A percentile compares a stretch with the other conserved stretches of the same genome.
These are phyloP conservation scores for Arthrobotrys megalospora DNA, from an alignment of 2,329 filamentous ascomycete species.

Conservation along the genomic window DNA sequence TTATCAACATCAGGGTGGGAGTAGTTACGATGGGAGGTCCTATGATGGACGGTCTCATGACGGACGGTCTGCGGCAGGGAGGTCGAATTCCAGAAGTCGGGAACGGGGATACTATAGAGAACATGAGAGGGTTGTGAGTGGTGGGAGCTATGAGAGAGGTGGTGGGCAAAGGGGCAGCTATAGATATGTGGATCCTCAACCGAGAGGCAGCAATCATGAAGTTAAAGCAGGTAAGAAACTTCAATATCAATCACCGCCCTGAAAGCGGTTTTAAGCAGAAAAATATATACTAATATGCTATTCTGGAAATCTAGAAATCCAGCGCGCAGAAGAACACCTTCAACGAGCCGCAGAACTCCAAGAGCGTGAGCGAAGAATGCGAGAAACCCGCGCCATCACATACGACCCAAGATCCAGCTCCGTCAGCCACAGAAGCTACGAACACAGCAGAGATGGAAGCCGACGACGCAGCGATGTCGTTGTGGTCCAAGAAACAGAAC, in stretches of 20 bases:
- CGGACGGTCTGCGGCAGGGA: constrained; percentile 46
- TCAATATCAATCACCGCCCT: background rate
- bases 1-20: constrained; percentile 33
- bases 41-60: constrained; percentile 31
- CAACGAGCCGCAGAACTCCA: constrained; percentile 48
- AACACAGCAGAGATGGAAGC: constrained; percentile 54
- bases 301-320: constrained; percentile 61
- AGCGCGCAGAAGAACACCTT: constrained; percentile 62
- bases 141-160: constrained; percentile 54
- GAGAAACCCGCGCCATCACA: constrained; percentile 40
- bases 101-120: constrained; percentile 63
- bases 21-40: constrained; percentile 57
- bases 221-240: constrained; percentile 41
- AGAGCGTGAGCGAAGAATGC: constrained; percentile 46
- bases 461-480: constrained; percentile 47
- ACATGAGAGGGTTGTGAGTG: constrained; percentile 62
- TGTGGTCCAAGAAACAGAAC: constrained; percentile 48
- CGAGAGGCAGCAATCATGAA: constrained; percentile 45
- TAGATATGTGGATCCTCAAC: constrained; percentile 62
- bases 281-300: background rate
- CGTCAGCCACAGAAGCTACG: constrained; percentile 52
- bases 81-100: constrained; percentile 60
- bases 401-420: constrained; percentile 62
- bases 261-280: background rate
- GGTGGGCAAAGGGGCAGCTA: constrained; percentile 60